Base-by-base conservation (phyloP, 352 stramenopile species). In the Pythium insidiosum region DNA sequence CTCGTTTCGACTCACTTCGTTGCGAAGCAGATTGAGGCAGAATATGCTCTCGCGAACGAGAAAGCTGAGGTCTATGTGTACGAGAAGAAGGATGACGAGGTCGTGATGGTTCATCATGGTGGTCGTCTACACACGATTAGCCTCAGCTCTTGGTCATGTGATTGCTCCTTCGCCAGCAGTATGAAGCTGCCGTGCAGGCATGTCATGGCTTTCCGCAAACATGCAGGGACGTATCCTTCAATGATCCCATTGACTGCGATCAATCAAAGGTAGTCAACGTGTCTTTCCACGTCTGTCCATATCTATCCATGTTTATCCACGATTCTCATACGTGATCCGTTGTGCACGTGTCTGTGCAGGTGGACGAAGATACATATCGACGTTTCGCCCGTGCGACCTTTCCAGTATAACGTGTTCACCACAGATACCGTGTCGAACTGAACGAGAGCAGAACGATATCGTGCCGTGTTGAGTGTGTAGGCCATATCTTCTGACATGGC, bases 131-230 rank as follows among this genome's bases (percentile, higher is more conserved):
- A 44, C 5, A 37, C 7, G 21, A 28, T 55, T 0, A 33, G 34
- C 4, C 13, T 30, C 2, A 7, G 12, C 3, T 33, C 31, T 9
- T 67, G 34, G 35, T 19, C 25, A 0, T 67, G 48, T 30, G 38
- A 46, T 2, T 60, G 53, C 37, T n/a, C 23, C 5, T 66, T 66
- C 29, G 38, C 47, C 3, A 20, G 1, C 2, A 16, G 45, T 2
- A 57, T 60, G 43, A 28, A 30, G 12, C 31, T 66, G 2, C 57
- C 39, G 3, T 66, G 47, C 18, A 31, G 43, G 1, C 57, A 66
- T 19, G 47, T 44, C 1, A 66, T 61, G 6, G 51, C 51, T 12
- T 66, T 50, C 20, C 38, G 47, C 7, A 55, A 52, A 23, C 10
- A 44, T n/a, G 4, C 12, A 1, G 25, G 24, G 23, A 12, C 40